Evolutionary conservation across 371 early-diverging fungal genomes (phyloP).

Genomic region (Mortierella polycephala): DNA sequence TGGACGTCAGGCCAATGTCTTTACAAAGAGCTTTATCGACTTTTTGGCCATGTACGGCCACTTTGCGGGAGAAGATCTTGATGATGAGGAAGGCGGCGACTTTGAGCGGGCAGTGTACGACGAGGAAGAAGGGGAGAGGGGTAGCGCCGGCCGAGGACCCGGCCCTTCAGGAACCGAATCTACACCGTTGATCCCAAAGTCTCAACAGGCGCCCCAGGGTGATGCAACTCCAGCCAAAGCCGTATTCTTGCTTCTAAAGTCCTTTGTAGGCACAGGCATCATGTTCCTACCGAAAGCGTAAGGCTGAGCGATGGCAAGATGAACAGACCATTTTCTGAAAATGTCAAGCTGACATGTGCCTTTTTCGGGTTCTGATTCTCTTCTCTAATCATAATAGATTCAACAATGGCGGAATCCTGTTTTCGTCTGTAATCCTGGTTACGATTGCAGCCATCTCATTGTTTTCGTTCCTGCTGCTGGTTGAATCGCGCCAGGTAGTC

Average conservation of each 20-base stretch:
- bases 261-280: constrained; percentile 91
- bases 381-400: constrained; percentile 56
- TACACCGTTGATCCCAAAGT: constrained; percentile 67
- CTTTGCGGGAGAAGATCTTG: constrained; percentile 94
- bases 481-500: constrained; percentile 66
- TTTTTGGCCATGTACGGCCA: constrained; percentile 94
- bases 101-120: constrained; percentile 66
- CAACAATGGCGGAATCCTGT: constrained; percentile 75
- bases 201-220: constrained; percentile 67
- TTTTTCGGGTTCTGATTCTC: constrained; percentile 1
- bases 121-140: constrained; percentile 55
- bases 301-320: constrained; percentile 10
- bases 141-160: constrained; percentile 46
- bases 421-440: constrained; percentile 65
- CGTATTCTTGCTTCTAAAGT: constrained; percentile 85
- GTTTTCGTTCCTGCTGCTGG: constrained; percentile 70
- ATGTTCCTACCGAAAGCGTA: constrained; percentile 84
- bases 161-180: constrained; percentile 54
- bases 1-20: constrained; percentile 74
- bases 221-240: constrained; percentile 83
- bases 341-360: not conserved
- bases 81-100: constrained; percentile 83
- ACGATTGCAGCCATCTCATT: constrained; percentile 67
- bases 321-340: not conserved
- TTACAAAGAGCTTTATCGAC: constrained; percentile 93